Evolutionary conservation across 1,284 basidiomycete genomes (phyloP).

Genomic region (Melampsora allii-populina): DNA sequence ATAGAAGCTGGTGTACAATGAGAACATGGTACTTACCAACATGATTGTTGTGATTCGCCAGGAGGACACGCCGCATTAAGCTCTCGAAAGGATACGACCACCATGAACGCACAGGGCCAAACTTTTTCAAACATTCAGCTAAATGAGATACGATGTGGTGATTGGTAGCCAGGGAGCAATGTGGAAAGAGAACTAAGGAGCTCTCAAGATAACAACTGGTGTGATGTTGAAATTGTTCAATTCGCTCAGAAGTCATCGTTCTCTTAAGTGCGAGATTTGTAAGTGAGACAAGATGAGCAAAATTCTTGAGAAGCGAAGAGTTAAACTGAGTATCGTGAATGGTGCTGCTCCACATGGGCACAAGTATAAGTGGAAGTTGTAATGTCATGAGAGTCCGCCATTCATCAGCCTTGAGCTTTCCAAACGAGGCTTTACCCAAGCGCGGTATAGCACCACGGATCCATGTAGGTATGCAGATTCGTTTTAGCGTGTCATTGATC

Average conservation of each 20-base stretch:
- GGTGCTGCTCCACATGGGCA: background rate
- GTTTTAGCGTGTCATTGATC: slow-evolving; percentile 1
- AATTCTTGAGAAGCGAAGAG: slow-evolving; percentile 16
- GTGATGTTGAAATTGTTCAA: slow-evolving; percentile 7
- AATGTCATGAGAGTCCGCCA: slow-evolving; percentile 24
- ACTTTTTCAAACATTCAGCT: slow-evolving; percentile 15
- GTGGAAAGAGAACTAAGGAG: slow-evolving; percentile 11
- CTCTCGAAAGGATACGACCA: slow-evolving; percentile 2
- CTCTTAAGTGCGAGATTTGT: background rate
- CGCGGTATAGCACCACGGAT: slow-evolving; percentile 15
- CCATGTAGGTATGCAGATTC: slow-evolving; percentile 15
- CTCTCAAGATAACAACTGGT: background rate
- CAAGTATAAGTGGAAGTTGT: slow-evolving; percentile 11
- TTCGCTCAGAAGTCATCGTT: background rate
- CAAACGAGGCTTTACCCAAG: slow-evolving; percentile 35
- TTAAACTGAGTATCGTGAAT: background rate
- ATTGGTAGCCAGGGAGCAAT: background rate
- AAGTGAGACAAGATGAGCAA: slow-evolving; percentile 16
- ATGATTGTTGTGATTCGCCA: slow-evolving; percentile 5
- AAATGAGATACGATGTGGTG: slow-evolving; percentile 10
- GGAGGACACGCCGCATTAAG: background rate
- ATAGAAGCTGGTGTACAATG: background rate
- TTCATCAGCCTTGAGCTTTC: slow-evolving; percentile 22
- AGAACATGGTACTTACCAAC: background rate
- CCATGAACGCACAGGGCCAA: slow-evolving; percentile 7